A percentile compares a stretch with the other conserved stretches of the same genome.
phyloP scores from a whole-genome alignment of 306 rosid species.

The Medicago arabica region DNA sequence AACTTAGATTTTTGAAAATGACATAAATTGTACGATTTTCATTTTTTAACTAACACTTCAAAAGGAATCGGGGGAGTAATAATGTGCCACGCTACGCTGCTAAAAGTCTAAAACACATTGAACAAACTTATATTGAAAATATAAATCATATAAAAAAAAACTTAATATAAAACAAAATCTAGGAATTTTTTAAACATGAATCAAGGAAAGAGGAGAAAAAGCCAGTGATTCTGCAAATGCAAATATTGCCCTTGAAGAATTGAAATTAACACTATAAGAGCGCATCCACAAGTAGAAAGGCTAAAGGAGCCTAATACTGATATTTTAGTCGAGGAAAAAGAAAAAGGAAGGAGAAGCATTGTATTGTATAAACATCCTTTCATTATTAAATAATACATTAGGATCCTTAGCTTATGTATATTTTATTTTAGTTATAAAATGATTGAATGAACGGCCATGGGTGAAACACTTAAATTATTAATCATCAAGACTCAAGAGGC shows the following conservation, averaged over 20 bases:
- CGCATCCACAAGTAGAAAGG: constrained; percentile 27
- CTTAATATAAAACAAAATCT: constrained; percentile 16
- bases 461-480: constrained; percentile 37
- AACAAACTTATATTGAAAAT: constrained; percentile 16
- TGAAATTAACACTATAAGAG: constrained; percentile 35
- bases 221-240: constrained; percentile 38
- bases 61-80: not conserved
- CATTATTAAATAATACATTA: constrained; percentile 30
- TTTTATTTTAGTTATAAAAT: not conserved
- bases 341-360: not conserved
- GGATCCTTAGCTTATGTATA: not conserved
- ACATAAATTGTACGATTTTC: not conserved
- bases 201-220: constrained; percentile 8
- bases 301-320: constrained; percentile 26
- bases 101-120: constrained; percentile 6
- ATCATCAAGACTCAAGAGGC: constrained; percentile 31
- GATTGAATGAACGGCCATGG: constrained; percentile 44
- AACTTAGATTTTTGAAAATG: not conserved
- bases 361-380: not conserved
- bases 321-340: not conserved
- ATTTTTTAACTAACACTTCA: not conserved
- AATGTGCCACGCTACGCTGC: not conserved
- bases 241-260: constrained; percentile 30
- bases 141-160: not conserved
- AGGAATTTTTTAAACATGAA: constrained; percentile 22